Percentiles rank a stretch among this genome's conserved stretches.
These are phyloP conservation scores for Fusarium irregulare DNA, from an alignment of 2,329 filamentous ascomycete species.

Conservation along the genomic window DNA sequence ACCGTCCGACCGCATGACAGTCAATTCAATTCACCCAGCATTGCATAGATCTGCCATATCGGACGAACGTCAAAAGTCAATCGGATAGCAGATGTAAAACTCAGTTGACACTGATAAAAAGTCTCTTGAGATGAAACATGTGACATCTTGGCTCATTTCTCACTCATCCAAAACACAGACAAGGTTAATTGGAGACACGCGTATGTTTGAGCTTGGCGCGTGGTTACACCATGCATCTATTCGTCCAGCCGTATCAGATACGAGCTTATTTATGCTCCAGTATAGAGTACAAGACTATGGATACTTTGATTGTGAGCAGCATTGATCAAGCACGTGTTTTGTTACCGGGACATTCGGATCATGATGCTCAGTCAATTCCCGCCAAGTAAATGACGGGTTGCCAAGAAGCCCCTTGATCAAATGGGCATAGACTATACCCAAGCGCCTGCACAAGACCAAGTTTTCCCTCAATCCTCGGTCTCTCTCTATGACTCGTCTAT, in stretches of 20 bases:
- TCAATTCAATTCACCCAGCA: no score
- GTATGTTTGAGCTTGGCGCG: slow-evolving; percentile 19
- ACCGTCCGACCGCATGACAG: neutral
- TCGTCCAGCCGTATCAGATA: neutral
- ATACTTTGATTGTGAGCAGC: no score
- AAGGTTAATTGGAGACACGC: slow-evolving; percentile 12
- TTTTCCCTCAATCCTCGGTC: no score
- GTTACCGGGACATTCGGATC: slow-evolving; percentile 20
- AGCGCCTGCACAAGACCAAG: slow-evolving; percentile 3
- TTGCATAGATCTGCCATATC: neutral
- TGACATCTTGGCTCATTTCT: slow-evolving; percentile 21
- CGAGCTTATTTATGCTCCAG: neutral
- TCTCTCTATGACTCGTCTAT: slow-evolving; percentile 3
- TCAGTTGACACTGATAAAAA: neutral
- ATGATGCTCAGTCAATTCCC: neutral
- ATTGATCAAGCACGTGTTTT: neutral
- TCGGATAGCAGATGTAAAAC: neutral
- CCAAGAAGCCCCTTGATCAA: slow-evolving; percentile 36
- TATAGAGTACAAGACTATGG: no score
- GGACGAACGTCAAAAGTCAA: neutral
- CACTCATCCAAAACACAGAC: slow-evolving; percentile 9
- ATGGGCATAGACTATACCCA: slow-evolving; percentile 19
- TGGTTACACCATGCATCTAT: neutral
- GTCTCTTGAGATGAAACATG: slow-evolving; percentile 16
- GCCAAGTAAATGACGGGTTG: slow-evolving; percentile 30